Conservation (phyloP, 2,329 filamentous ascomycete genomes). For the Alternaria arbusti region DNA sequence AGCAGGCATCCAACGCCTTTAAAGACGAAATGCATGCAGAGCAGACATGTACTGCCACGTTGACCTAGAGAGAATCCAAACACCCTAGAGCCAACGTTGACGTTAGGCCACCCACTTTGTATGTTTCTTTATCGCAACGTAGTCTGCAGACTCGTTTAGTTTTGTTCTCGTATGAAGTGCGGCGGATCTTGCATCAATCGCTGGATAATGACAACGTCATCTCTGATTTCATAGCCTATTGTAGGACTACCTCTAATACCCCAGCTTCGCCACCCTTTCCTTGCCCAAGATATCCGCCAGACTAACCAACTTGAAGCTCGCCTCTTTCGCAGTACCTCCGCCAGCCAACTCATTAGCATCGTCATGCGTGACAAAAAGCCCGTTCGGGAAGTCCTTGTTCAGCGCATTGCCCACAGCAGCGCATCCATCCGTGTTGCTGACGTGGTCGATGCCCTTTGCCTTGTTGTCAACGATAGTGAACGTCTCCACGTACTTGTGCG, state of each 20-base stretch:
- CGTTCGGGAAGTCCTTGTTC: constrained; percentile 46
- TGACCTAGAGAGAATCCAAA: no score
- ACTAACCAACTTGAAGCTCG: constrained; percentile 58
- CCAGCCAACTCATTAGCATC: constrained; percentile 59
- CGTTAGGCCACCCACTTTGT: background rate
- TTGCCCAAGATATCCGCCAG: constrained; percentile 35
- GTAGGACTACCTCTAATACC: constrained; percentile 18
- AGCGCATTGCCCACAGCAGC: constrained; percentile 55
- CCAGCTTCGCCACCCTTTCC: constrained; percentile 25
- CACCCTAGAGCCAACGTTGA: background rate
- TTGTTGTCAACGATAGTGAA: constrained; percentile 56
- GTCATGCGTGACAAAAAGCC: constrained; percentile 60
- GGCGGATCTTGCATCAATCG: background rate
- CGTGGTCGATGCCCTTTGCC: constrained; percentile 55
- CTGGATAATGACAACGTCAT: background rate
- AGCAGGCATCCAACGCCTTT: background rate
- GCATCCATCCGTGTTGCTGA: constrained; percentile 62
- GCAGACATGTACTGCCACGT: no score
- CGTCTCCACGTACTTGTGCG: constrained; percentile 58
- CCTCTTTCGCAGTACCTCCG: constrained; percentile 55
- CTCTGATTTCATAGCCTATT: background rate
- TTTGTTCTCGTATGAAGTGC: background rate
- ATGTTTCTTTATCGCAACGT: background rate
- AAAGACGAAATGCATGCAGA: no score
- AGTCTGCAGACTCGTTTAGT: background rate